Evolutionary conservation across 257 asterid species (phyloP), one percentile per base, ranked within the genome.

Genomic region (Ilex aquifolium): DNA sequence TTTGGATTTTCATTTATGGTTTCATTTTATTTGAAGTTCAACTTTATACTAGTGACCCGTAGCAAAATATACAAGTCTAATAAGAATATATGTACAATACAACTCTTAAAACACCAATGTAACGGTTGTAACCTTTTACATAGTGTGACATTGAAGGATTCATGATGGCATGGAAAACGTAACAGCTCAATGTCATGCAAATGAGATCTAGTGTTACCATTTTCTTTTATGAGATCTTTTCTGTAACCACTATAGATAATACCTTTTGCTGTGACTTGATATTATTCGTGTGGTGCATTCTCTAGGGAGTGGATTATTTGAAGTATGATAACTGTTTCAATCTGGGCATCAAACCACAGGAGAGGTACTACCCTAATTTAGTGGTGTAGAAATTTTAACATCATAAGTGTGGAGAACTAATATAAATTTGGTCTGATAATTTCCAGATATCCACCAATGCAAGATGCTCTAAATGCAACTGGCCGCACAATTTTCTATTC

Each of bases 271-370:
- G 10, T 49, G 17, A 13, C n/a, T 49, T 3, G 10, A 3, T 49
- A 49, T 4, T 4, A 15, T 49, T 12, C 10, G 10, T 49, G 54
- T 3, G 10, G 54, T 49, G 14, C 74, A 52, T 67, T 60, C 21
- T 62, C 7, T 70, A 85, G 96, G 99, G 83, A 30, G 78, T 91
- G 69, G 98, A 89, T 78, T 92, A 92, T 83, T 80, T 92, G 80
- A 93, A 93, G 79, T 93, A 93, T 44, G 99, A 93, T 86, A 93
- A 93, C 69, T 93, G 99, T 76, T 93, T 82, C 82, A 93, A 93
- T 88, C 85, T 85, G 60, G 96, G 96, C 54, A 81, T 93, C 56
- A 79, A 75, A 27, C 95, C 97, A 56, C 70, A 89, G 74, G 66
- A 85, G 72, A 93, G 99, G 99, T 85, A 50, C 69, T 67, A 50